Evolutionary conservation across 169 alveolate genomes (phyloP), one percentile per base, ranked within the genome.

Genomic region (Cryptosporidium sp.): DNA sequence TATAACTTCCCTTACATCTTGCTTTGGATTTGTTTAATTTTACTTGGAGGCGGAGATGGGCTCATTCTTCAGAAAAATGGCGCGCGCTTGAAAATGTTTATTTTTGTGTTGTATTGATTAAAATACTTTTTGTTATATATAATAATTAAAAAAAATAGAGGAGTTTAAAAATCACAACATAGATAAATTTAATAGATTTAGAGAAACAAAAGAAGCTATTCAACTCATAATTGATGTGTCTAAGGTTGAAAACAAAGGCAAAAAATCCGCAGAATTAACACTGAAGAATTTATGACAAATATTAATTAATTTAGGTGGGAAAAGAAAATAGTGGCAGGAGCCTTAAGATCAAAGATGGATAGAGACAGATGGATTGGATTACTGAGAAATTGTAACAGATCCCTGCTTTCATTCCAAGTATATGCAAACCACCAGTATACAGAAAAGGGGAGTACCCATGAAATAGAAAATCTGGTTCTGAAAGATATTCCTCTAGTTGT

Each of bases 381-480:
- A 33, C n/a, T 80, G 37, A 58, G 51, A n/a, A 60, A 52, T 33
- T 80, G 75, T 33, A 80, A 67, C 31, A 37, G 75, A 62, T 80
- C 80, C 39, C 60, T 80, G 69, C 67, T 80, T 18, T 80, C 89
- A 21, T 80, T 60, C 56, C 80, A 62, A 29, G 16, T 80, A 26
- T 80, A 80, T 45, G 65, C 65, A 33, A 31, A 42, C 35, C 42
- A 62, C 29, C 61, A 42, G 26, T 62, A 42, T 33, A 23, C 26
- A 6, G 56, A 73, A n/a, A 60, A 56, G 53, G 39, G 58, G 68
- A 58, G 48, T 5, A 18, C 67, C 37, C 67, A 56, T 0, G 53
- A 39, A 37, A 53, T 56, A 60, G 44, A 44, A 23, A 35, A 14
- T 31, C 44, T 71, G 9, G 12, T 31, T 35, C 68, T 73, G 56